A percentile compares a stretch with the other conserved stretches of the same genome.
phyloP scores from a whole-genome alignment of 495 filamentous ascomycete genomes.

The Aspergillus asperescens region DNA sequence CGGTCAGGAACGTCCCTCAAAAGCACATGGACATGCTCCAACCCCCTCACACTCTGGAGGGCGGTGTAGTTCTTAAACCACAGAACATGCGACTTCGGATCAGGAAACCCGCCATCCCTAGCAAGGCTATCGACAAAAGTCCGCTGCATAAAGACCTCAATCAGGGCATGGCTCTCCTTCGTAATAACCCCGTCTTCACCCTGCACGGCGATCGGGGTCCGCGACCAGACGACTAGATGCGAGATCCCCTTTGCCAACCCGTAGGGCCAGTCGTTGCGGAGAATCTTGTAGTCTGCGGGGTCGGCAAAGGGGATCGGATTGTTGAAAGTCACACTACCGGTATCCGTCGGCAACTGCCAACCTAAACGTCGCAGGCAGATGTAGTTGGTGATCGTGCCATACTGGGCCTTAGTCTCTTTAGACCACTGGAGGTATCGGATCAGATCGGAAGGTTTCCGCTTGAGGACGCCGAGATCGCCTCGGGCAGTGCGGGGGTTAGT shows the following conservation, averaged over 20 bases:
- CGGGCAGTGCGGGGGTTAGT: slow-evolving; percentile 37
- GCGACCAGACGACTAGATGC: slow-evolving; percentile 58
- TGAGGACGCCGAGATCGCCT: slow-evolving; percentile 71
- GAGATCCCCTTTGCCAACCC: slow-evolving; percentile 62
- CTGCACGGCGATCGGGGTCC: slow-evolving; percentile 47
- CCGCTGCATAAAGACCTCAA: slow-evolving; percentile 61
- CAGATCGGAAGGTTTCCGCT: slow-evolving; percentile 77
- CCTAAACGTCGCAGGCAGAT: slow-evolving; percentile 66
- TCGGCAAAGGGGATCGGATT: slow-evolving; percentile 61
- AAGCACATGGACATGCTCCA: slow-evolving; percentile 76
- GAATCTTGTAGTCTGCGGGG: slow-evolving; percentile 64
- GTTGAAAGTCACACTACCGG: slow-evolving; percentile 22
- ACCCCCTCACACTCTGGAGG: slow-evolving; percentile 76
- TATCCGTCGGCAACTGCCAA: slow-evolving; percentile 50
- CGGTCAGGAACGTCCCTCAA: slow-evolving; percentile 56
- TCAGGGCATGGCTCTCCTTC: slow-evolving; percentile 52
- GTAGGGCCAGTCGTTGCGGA: slow-evolving; percentile 92
- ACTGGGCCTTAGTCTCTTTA: slow-evolving; percentile 58
- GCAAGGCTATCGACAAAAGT: slow-evolving; percentile 60
- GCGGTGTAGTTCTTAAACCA: slow-evolving; percentile 95
- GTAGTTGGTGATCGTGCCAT: slow-evolving; percentile 73
- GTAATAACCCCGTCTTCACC: slow-evolving; percentile 66
- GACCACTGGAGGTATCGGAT: slow-evolving; percentile 80
- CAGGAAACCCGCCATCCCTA: slow-evolving; percentile 30
- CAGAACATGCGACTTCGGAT: slow-evolving; percentile 55